Conservation (phyloP, 2,329 filamentous ascomycete genomes). For the Fusarium metavorans region DNA sequence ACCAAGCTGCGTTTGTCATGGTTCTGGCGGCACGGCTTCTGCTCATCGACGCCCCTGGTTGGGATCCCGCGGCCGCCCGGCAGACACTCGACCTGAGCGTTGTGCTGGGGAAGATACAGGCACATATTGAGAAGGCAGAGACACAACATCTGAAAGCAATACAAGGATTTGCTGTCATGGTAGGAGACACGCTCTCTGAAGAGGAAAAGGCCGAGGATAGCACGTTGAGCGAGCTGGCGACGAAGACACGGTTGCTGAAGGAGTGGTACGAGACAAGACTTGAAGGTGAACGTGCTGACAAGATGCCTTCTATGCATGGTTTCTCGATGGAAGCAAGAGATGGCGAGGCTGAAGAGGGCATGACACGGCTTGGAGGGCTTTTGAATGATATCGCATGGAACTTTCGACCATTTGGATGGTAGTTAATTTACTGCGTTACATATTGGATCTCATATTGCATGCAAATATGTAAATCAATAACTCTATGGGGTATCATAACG, state of each 20-base stretch:
- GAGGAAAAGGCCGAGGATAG: slow-evolving; percentile 19
- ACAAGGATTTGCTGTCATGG: slow-evolving; percentile 18
- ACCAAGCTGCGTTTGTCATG: slow-evolving; percentile 38
- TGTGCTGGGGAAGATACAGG: slow-evolving; percentile 27
- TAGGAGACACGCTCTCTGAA: slow-evolving; percentile 28
- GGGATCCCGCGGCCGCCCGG: slow-evolving; percentile 37
- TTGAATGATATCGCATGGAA: slow-evolving; percentile 42
- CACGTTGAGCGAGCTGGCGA: slow-evolving; percentile 35
- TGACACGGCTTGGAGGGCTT: slow-evolving; percentile 41
- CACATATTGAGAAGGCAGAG: slow-evolving; percentile 22
- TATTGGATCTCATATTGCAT: background rate
- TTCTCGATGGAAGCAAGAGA: background rate
- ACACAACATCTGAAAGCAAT: slow-evolving; percentile 2
- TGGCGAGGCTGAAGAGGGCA: background rate
- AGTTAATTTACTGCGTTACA: background rate
- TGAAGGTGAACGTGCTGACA: slow-evolving; percentile 20
- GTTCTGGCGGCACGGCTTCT: slow-evolving; percentile 39
- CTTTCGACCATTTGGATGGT: slow-evolving; percentile 8
- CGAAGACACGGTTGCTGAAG: slow-evolving; percentile 46
- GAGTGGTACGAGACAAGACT: slow-evolving; percentile 48
- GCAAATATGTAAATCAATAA: background rate
- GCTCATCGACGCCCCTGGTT: slow-evolving; percentile 40
- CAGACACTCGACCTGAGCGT: slow-evolving; percentile 28
- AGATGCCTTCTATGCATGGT: background rate
- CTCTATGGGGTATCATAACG: slow-evolving; percentile 27